Conservation (phyloP, 2,329 filamentous ascomycete species). For the Albifimbria verrucaria region DNA sequence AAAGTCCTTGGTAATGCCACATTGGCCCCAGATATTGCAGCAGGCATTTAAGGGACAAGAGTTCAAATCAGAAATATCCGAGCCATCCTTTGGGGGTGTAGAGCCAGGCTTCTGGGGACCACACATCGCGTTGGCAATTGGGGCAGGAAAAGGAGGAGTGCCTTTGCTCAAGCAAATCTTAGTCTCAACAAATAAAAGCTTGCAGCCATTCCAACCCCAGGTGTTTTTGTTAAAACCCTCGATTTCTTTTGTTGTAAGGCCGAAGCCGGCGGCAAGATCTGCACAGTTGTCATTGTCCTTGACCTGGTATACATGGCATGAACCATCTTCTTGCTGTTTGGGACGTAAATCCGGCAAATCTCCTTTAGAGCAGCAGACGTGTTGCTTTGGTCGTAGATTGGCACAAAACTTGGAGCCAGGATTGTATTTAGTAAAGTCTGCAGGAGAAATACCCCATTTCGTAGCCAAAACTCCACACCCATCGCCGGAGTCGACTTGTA, state of each 20-base stretch:
- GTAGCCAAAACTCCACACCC: slow-evolving; percentile 30
- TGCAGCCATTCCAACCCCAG: background rate
- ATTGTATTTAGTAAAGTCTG: slow-evolving; percentile 33
- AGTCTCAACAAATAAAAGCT: background rate
- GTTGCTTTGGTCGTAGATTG: slow-evolving; percentile 24
- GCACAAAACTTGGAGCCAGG: slow-evolving; percentile 19
- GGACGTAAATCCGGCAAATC: slow-evolving; percentile 31
- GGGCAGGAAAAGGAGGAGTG: slow-evolving; percentile 19
- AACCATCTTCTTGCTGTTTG: slow-evolving; percentile 25
- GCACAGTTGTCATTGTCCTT: background rate
- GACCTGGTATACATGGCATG: background rate
- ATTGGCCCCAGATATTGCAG: slow-evolving; percentile 11
- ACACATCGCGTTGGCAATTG: slow-evolving; percentile 32
- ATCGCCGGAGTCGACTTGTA: slow-evolving; percentile 28
- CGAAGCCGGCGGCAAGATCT: background rate
- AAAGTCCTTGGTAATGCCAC: slow-evolving; percentile 22
- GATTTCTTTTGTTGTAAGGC: background rate
- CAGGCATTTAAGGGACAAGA: slow-evolving; percentile 24
- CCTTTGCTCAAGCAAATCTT: slow-evolving; percentile 21
- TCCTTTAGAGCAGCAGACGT: slow-evolving; percentile 34
- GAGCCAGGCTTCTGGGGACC: slow-evolving; percentile 39
- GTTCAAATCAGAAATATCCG: slow-evolving; percentile 17
- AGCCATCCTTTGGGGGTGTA: slow-evolving; percentile 18
- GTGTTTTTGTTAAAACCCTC: background rate
- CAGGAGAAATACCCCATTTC: slow-evolving; percentile 31